These are phyloP conservation scores for Monosporascus sp. DNA, from an alignment of 2,329 filamentous ascomycete species.

Conservation along the genomic window DNA sequence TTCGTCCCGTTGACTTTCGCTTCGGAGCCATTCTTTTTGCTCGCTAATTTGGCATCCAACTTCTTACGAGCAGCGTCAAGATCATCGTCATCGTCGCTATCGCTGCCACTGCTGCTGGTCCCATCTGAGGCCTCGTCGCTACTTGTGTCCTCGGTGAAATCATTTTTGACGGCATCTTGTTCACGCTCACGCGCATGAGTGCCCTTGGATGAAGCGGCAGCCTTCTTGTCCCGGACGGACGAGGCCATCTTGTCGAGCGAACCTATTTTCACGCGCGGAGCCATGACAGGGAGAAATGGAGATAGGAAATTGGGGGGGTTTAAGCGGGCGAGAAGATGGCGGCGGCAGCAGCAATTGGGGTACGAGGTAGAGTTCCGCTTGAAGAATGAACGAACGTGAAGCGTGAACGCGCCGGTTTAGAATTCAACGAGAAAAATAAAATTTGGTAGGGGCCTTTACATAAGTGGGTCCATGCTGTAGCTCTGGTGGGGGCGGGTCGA, in stretches of 20 bases:
- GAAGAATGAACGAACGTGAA: not conserved
- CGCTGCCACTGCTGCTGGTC: conserved; percentile 30
- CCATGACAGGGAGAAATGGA: conserved; percentile 7
- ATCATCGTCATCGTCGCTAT: conserved; percentile 24
- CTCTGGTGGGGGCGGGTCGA: not conserved
- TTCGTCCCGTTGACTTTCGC: conserved; percentile 14
- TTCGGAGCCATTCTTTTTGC: conserved; percentile 23
- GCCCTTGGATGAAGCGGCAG: conserved; percentile 11
- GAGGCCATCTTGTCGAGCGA: conserved; percentile 18
- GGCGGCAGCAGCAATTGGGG: too few species aligned
- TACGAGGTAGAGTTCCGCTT: not conserved
- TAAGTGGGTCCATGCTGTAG: not conserved
- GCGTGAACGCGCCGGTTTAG: not conserved
- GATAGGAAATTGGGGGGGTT: not conserved
- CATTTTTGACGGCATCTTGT: conserved; percentile 11
- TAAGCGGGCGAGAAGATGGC: not conserved
- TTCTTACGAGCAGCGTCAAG: conserved; percentile 29
- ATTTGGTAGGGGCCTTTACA: not conserved
- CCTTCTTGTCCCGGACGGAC: conserved; percentile 19
- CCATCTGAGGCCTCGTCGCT: conserved; percentile 26
- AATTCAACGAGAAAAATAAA: not conserved
- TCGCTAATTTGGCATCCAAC: conserved; percentile 22
- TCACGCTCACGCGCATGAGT: conserved; percentile 9
- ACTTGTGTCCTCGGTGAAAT: conserved; percentile 24
- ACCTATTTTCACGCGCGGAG: conserved; percentile 5